phyloP scores from a whole-genome alignment of 768 basidiomycete genomes.

The Boletus rubescentipes region DNA sequence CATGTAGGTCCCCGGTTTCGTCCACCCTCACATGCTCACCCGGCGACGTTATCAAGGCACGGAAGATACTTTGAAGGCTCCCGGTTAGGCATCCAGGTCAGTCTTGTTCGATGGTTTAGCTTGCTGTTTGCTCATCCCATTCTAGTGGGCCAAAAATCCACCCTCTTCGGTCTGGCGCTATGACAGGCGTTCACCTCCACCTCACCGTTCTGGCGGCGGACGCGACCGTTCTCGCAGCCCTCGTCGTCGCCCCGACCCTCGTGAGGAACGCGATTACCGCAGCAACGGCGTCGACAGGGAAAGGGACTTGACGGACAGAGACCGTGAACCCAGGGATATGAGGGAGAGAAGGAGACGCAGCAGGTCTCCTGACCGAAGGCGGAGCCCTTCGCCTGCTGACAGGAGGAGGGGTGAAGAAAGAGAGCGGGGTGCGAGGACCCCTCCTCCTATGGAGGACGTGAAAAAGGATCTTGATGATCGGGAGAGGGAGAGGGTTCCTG shows the following conservation, averaged over 20 bases:
- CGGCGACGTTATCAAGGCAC: conserved; percentile 50
- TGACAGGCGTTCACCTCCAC: conserved; percentile 53
- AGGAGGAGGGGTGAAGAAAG: conserved; percentile 45
- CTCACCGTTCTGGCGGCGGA: conserved; percentile 37
- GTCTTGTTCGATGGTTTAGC: conserved; percentile 5
- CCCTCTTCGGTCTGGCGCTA: conserved; percentile 83
- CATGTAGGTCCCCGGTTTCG: conserved; percentile 50
- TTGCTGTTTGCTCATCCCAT: not conserved
- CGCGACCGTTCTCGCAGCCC: conserved; percentile 56
- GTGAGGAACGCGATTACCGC: conserved; percentile 39
- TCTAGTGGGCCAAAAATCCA: conserved; percentile 78
- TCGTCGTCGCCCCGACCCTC: conserved; percentile 42
- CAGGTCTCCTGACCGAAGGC: conserved; percentile 46
- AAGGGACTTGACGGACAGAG: conserved; percentile 32
- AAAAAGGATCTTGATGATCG: conserved; percentile 46
- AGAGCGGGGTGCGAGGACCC: conserved; percentile 52
- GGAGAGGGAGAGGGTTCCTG: conserved; percentile 47
- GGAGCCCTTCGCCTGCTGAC: conserved; percentile 43
- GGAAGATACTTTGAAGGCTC: conserved; percentile 72
- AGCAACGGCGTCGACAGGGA: conserved; percentile 39
- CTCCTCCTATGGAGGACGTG: conserved; percentile 43
- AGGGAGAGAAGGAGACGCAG: conserved; percentile 51
- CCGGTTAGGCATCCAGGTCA: conserved; percentile 71
- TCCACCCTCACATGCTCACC: conserved; percentile 10
- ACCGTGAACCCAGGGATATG: conserved; percentile 37